These are phyloP conservation scores for Lachnellula willkommii DNA, from an alignment of 2,329 filamentous ascomycete species.

Conservation along the genomic window DNA sequence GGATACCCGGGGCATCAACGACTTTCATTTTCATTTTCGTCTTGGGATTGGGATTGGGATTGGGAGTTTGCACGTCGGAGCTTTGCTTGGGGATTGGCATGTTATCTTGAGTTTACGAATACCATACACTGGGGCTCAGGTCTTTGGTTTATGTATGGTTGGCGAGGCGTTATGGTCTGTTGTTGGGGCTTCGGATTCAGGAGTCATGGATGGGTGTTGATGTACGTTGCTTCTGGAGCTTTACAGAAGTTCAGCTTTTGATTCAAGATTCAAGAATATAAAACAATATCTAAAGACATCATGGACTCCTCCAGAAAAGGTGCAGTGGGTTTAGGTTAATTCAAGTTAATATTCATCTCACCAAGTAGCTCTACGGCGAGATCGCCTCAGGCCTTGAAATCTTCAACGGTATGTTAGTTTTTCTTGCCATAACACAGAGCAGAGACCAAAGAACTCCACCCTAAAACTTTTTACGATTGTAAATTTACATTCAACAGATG, in stretches of 20 bases:
- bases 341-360: no score
- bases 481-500: conserved; percentile 13
- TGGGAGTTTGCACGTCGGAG: not conserved
- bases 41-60: not conserved
- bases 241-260: not conserved
- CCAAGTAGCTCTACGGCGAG: no score
- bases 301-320: not conserved
- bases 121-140: not conserved
- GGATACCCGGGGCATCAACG: not conserved
- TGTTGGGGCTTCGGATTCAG: not conserved
- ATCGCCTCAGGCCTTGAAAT: no score
- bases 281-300: not conserved
- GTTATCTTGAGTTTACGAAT: not conserved
- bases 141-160: not conserved
- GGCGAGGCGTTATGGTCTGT: not conserved
- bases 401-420: not conserved
- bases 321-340: no score
- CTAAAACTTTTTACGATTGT: not conserved
- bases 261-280: not conserved
- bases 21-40: not conserved
- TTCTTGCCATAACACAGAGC: not conserved
- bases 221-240: no score
- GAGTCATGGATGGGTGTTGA: no score
- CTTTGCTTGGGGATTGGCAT: not conserved
- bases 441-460: not conserved